Percentiles rank a stretch among this genome's conserved stretches.
phyloP scores from a whole-genome alignment of 2,329 filamentous ascomycete species.

The Verticillium zaregamsianum region DNA sequence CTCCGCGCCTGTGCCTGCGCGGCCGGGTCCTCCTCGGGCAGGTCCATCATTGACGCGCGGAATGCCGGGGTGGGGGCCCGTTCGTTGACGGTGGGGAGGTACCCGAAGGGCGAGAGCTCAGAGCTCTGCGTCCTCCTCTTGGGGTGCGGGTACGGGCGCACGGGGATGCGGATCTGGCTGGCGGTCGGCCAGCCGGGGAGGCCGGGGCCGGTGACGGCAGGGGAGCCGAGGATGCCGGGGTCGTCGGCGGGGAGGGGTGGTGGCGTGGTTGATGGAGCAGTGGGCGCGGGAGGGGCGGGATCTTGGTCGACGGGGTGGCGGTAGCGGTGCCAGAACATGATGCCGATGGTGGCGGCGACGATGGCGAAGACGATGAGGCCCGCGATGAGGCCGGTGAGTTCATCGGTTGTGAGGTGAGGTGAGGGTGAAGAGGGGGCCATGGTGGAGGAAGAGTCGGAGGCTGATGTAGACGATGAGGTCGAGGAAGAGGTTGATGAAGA shows the following conservation, averaged over 20 bases:
- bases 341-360: constrained; percentile 14
- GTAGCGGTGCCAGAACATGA: constrained; percentile 16
- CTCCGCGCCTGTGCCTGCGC: background rate
- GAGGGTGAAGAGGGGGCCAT: background rate
- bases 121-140: constrained; percentile 9
- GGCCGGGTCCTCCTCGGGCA: background rate
- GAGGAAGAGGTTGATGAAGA: constrained; percentile 1
- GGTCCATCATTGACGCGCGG: background rate
- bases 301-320: background rate
- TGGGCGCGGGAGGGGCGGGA: background rate
- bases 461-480: background rate
- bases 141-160: constrained; percentile 20
- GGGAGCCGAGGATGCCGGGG: background rate
- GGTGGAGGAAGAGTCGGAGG: constrained; percentile 2
- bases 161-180: constrained; percentile 24
- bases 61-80: background rate
- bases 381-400: constrained; percentile 23
- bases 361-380: constrained; percentile 17
- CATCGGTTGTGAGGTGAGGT: constrained; percentile 15
- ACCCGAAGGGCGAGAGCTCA: constrained; percentile 5
- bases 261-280: background rate
- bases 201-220: background rate
- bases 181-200: background rate
- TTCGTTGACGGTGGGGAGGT: constrained; percentile 9
- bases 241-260: background rate